phyloP scores from a whole-genome alignment of 2,329 filamentous ascomycete genomes.

The Aspergillus glaucus region DNA sequence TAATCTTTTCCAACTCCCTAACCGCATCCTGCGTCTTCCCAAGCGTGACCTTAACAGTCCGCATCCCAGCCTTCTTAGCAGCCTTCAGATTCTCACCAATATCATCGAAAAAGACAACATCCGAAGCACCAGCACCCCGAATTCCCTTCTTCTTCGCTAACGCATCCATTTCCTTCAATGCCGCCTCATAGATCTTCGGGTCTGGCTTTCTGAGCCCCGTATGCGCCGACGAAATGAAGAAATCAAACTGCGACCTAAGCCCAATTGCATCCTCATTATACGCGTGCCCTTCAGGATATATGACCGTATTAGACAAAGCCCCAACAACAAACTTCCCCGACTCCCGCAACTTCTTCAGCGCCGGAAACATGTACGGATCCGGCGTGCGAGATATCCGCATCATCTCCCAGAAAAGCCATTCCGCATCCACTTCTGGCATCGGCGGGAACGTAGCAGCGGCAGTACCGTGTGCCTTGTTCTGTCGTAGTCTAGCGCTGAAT shows the following conservation, averaged over 20 bases:
- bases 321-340: constrained; percentile 65
- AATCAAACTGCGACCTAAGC: constrained; percentile 66
- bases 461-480: constrained; percentile 17
- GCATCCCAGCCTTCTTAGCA: constrained; percentile 66
- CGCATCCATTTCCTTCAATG: constrained; percentile 60
- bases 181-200: constrained; percentile 68
- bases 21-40: constrained; percentile 77
- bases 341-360: constrained; percentile 61
- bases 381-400: constrained; percentile 65
- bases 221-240: constrained; percentile 82
- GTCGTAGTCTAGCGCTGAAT: constrained; percentile 41
- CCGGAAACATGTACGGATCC: constrained; percentile 86
- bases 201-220: constrained; percentile 85
- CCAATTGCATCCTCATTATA: constrained; percentile 57
- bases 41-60: constrained; percentile 77
- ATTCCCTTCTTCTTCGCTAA: constrained; percentile 54
- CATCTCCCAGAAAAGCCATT: constrained; percentile 84
- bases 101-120: constrained; percentile 85
- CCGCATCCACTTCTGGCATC: constrained; percentile 67
- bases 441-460: constrained; percentile 45
- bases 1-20: constrained; percentile 67
- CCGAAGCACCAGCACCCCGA: constrained; percentile 52
- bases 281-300: constrained; percentile 69
- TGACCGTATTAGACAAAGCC: constrained; percentile 83
- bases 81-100: constrained; percentile 89